Conservation (phyloP, 148 eudicot genomes). For the Drosera capensis region DNA sequence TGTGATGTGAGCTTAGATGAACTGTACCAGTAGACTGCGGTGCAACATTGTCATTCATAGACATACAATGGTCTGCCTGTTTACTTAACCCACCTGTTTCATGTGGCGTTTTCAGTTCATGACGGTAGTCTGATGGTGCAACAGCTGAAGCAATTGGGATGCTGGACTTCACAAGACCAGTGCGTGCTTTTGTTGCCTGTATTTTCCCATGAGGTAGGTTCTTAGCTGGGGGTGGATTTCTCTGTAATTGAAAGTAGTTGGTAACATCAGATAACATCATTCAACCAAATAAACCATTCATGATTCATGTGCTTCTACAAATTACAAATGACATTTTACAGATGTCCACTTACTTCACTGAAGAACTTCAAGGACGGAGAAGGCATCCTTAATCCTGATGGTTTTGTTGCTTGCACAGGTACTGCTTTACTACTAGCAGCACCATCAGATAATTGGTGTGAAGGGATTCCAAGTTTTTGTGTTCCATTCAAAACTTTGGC, state of each 20-base stretch:
- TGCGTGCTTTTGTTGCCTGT: constrained; percentile 14
- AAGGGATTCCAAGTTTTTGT: constrained; percentile 9
- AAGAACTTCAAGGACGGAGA: constrained; percentile 88
- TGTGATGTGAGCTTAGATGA: too few relatives aligned
- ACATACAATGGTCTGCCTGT: constrained; percentile 4
- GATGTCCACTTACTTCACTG: constrained; percentile 39
- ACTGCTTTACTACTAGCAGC: constrained; percentile 10
- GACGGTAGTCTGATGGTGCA: constrained; percentile 7
- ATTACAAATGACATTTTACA: neutral
- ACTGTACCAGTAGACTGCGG: constrained; percentile 11
- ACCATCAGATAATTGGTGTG: constrained; percentile 10
- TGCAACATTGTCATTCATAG: constrained; percentile 6
- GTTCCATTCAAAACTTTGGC: constrained; percentile 14
- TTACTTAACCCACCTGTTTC: constrained; percentile 4
- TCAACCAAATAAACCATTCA: neutral
- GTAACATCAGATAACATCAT: neutral
- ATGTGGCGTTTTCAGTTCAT: constrained; percentile 21
- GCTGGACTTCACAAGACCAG: constrained; percentile 13
- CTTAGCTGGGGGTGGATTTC: constrained; percentile 16
- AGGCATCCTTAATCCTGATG: constrained; percentile 88
- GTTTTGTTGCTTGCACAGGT: constrained; percentile 26
- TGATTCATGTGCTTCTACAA: neutral
- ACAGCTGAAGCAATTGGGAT: constrained; percentile 13
- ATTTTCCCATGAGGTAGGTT: constrained; percentile 11
- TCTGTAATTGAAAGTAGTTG: constrained; percentile 14